Percentiles rank a stretch among this genome's conserved stretches.
Evolutionary conservation across 1,139 yeast genomes (phyloP).

Genomic region (Kodamaea ohmeri): DNA sequence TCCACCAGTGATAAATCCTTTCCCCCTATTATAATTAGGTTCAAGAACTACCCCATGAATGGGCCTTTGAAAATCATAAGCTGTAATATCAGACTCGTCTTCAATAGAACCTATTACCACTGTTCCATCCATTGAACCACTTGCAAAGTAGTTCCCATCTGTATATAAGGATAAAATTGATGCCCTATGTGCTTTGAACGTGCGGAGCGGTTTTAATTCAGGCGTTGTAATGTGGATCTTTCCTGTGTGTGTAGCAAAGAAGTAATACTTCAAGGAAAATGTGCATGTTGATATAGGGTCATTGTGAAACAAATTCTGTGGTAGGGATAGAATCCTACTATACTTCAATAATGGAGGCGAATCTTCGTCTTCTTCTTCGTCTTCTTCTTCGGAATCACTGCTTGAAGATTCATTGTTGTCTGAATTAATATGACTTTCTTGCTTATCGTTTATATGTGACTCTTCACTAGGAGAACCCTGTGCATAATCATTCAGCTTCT

Average conservation of each 20-base stretch:
- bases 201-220: constrained; percentile 57
- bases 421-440: neutral
- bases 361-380: constrained; percentile 42
- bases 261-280: constrained; percentile 56
- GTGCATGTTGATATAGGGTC: constrained; percentile 77
- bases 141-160: constrained; percentile 73
- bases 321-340: constrained; percentile 61
- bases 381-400: constrained; percentile 33
- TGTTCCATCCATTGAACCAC: constrained; percentile 93
- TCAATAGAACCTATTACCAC: constrained; percentile 72
- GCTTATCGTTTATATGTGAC: no score
- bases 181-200: constrained; percentile 82
- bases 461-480: no score
- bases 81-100: constrained; percentile 63
- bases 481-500: no score
- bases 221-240: constrained; percentile 64
- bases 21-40: constrained; percentile 57
- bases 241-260: constrained; percentile 91
- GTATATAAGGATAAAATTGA: constrained; percentile 71
- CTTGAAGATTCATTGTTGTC: constrained; percentile 12
- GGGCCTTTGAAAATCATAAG: constrained; percentile 84
- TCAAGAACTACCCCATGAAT: constrained; percentile 84
- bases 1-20: constrained; percentile 82
- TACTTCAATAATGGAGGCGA: constrained; percentile 79
- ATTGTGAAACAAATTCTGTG: constrained; percentile 61